phyloP scores from a whole-genome alignment of 2,329 filamentous ascomycete species.

The Fusarium coffeatum region DNA sequence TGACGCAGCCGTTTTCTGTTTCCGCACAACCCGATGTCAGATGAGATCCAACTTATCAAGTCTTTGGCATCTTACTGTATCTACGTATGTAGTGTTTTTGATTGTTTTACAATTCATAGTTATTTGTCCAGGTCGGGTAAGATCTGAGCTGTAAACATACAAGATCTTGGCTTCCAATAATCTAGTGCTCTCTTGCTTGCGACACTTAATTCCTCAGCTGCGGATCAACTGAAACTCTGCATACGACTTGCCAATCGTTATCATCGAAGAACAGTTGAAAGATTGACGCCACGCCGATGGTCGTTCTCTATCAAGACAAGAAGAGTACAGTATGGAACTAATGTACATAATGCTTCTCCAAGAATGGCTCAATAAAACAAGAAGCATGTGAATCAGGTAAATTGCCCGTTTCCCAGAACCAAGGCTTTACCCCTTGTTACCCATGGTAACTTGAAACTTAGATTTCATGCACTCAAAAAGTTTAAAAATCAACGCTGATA shows the following conservation, averaged over 20 bases:
- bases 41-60: neutral
- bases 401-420: neutral
- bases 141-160: neutral
- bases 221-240: neutral
- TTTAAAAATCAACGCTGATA: neutral
- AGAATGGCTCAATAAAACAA: neutral
- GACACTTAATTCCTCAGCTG: conserved; percentile 6
- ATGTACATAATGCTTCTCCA: neutral
- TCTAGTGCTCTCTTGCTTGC: neutral
- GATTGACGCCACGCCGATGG: neutral
- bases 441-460: conserved; percentile 23
- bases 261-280: neutral
- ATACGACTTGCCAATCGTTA: neutral
- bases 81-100: neutral
- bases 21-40: neutral
- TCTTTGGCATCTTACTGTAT: neutral
- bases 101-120: neutral
- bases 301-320: neutral
- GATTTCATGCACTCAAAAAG: conserved; percentile 4
- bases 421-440: conserved; percentile 28
- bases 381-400: conserved; percentile 28
- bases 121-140: neutral
- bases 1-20: conserved; percentile 14
- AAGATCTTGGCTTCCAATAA: neutral
- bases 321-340: neutral